These are phyloP conservation scores for Coemansia sp. DNA, from an alignment of 192 early-diverging fungal species.

Conservation along the genomic window DNA sequence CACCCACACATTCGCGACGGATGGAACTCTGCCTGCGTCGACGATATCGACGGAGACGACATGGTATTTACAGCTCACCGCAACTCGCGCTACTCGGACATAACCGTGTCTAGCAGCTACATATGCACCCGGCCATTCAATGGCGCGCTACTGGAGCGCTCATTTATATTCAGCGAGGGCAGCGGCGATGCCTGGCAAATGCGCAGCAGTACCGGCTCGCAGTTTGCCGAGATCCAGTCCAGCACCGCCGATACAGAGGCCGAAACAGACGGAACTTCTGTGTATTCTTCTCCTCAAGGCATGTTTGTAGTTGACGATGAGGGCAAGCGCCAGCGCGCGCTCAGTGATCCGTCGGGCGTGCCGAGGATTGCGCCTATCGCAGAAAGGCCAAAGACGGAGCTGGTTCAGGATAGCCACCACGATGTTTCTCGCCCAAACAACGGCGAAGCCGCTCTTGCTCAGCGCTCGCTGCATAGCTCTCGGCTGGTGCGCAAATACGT, in stretches of 20 bases:
- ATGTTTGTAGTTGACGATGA: conserved; percentile 7
- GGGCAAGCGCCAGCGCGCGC: conserved; percentile 2
- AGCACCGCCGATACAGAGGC: conserved; percentile 6
- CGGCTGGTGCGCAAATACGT: conserved; percentile 4
- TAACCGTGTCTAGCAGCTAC: conserved; percentile 21
- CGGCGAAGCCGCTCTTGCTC: background rate
- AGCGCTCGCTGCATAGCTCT: background rate
- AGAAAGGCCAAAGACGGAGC: background rate
- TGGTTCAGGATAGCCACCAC: background rate
- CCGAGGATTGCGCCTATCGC: background rate
- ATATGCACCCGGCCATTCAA: conserved; percentile 16
- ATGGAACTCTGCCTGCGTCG: background rate
- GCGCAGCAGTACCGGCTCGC: conserved; percentile 21
- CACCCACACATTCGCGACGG: conserved; percentile 2
- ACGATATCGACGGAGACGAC: conserved; percentile 3
- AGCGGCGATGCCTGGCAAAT: conserved; percentile 17
- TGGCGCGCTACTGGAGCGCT: conserved; percentile 19
- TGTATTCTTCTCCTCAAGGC: conserved; percentile 2
- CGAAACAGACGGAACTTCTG: background rate
- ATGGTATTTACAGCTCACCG: background rate
- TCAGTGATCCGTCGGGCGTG: conserved; percentile 1
- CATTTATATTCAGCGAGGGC: conserved; percentile 15
- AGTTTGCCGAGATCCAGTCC: conserved; percentile 14
- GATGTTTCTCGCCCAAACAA: background rate
- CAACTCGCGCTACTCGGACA: conserved; percentile 22